Base-by-base conservation (phyloP, 208 protist genomes). In the Naegleria fowleri region DNA sequence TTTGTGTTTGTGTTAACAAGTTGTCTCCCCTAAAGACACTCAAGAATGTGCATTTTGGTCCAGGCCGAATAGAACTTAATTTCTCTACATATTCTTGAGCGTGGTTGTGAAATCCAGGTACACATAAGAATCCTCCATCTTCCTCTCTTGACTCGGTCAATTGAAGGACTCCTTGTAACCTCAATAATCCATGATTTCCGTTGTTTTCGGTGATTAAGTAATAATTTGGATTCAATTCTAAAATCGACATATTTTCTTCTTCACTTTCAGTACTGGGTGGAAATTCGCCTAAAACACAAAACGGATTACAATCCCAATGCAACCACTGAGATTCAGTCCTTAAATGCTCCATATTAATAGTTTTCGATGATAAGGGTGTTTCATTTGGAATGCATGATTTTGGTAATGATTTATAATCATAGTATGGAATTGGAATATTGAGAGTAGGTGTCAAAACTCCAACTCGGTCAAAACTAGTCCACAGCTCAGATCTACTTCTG, bases 221-320 rank as follows among this genome's bases (percentile, higher is more conserved):
- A 90, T 76, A 87, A 55, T 55, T 38, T 83, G 75, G 75, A 39
- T 83, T 83, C 13, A 11, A 6, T 43, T 16, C 79, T 6, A 43
- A 22, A 43, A 86, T 43, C 16, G 11, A 16, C 5, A 6, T 86
- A 6, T 88, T 33, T 22, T 38, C 85, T 6, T 58, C 36, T 22
- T 88, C 85, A 16, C 36, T n/a, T 88, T 86, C 39, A 40, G 0
- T 39, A 43, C 5, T 13, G 1, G 29, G 11, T 33, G 38, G 76
- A 84, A 38, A 33, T 40, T 84, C 38, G 0, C 38, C 76, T 2
- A 48, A 11, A 9, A 40, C 11, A n/a, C 41, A 25, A 43, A 33
- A 89, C 15, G 86, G 86, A 40, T 89, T 89, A 25, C 55, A 48
- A 48, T 79, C 87, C 55, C 51, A 90, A 79, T 90, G 87, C 13